These are phyloP conservation scores for Psilocybe azurescens DNA, from an alignment of 768 basidiomycete species.

Conservation along the genomic window DNA sequence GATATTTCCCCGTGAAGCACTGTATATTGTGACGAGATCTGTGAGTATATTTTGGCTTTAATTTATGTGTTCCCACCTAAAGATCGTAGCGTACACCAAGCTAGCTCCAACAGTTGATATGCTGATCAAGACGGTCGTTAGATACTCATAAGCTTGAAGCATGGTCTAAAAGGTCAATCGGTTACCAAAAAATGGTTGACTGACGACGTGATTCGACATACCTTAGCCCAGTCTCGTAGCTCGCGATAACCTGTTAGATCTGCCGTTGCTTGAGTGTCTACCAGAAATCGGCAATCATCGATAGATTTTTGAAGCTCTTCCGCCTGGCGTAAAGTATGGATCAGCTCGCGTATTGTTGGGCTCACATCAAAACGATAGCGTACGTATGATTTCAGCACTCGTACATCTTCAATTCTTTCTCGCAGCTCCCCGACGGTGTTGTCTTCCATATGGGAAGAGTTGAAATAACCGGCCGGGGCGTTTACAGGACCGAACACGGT, in stretches of 20 bases:
- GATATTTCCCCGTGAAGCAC: slow-evolving; percentile 10
- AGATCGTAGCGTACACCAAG: slow-evolving; percentile 6
- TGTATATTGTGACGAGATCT: neutral
- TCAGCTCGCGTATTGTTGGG: neutral
- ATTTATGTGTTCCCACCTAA: neutral
- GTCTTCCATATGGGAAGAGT: neutral
- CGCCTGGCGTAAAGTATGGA: neutral
- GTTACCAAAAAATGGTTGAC: neutral
- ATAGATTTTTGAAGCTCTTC: slow-evolving; percentile 4
- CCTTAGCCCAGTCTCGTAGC: slow-evolving; percentile 9
- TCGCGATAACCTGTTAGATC: slow-evolving; percentile 6
- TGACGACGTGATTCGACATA: neutral
- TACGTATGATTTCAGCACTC: neutral
- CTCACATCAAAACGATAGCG: neutral
- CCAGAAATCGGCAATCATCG: neutral
- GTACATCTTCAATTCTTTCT: neutral
- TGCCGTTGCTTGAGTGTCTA: slow-evolving; percentile 7
- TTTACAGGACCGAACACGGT: neutral
- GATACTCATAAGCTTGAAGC: slow-evolving; percentile 1
- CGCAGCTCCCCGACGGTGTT: neutral
- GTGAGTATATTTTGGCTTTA: neutral
- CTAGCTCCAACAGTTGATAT: slow-evolving; percentile 8
- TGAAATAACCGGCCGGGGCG: neutral
- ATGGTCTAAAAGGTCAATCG: neutral
- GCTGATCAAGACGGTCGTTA: slow-evolving; percentile 6